Evolutionary conservation across 1,139 yeast species (phyloP).

Genomic region (Saccharomycopsis phalli): DNA sequence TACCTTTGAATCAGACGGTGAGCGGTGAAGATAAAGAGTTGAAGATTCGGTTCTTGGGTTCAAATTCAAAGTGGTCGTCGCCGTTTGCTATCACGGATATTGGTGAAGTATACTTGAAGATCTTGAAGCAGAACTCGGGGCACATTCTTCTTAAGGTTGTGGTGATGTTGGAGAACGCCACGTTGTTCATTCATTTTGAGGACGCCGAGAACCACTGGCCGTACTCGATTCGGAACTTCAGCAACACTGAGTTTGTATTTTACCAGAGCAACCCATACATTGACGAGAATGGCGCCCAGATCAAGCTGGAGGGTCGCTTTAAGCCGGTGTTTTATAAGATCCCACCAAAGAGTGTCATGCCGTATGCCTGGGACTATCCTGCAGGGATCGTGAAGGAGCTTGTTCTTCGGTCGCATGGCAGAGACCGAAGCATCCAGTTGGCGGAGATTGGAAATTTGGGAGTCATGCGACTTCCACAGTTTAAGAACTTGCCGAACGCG

Average conservation of each 20-base stretch:
- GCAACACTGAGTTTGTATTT: conserved; percentile 72
- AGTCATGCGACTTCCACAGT: conserved; percentile 70
- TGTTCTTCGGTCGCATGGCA: conserved; percentile 59
- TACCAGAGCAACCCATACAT: conserved; percentile 81
- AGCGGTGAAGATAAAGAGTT: conserved; percentile 41
- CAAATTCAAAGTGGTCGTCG: conserved; percentile 70
- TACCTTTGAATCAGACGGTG: conserved; percentile 40
- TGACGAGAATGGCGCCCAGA: conserved; percentile 60
- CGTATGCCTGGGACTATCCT: conserved; percentile 97
- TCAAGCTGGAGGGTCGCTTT: conserved; percentile 35
- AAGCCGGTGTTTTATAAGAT: conserved; percentile 69
- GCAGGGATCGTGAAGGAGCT: conserved; percentile 81
- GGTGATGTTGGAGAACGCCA: conserved; percentile 67
- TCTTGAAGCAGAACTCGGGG: conserved; percentile 52
- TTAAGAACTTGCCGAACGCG: conserved; percentile 32
- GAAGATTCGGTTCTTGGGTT: conserved; percentile 48
- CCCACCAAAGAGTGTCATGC: conserved; percentile 93
- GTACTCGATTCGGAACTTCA: conserved; percentile 79
- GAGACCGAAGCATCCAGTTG: conserved; percentile 71
- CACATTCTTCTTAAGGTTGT: conserved; percentile 67
- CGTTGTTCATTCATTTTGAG: conserved; percentile 66
- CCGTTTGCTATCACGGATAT: conserved; percentile 79
- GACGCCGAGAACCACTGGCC: conserved; percentile 87
- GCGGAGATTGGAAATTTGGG: conserved; percentile 88
- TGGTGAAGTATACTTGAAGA: conserved; percentile 71